phyloP scores from a whole-genome alignment of 148 eudicot genomes.

The Hydrangea macrophylla region DNA sequence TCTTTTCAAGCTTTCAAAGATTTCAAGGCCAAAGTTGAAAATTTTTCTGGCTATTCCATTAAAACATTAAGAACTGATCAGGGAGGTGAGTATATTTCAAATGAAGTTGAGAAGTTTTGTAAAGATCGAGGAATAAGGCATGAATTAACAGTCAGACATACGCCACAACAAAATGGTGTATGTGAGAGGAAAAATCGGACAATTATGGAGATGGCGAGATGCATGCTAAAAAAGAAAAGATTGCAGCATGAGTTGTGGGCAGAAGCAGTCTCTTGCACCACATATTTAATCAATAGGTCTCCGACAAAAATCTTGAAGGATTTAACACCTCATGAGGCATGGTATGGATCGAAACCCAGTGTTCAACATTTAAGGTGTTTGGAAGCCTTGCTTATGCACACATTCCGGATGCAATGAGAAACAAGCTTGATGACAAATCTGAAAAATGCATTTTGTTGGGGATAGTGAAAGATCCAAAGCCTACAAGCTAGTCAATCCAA shows the following conservation, averaged over 20 bases:
- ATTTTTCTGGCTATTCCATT: background rate
- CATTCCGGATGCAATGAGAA: conserved; percentile 2
- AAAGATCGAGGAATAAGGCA: background rate
- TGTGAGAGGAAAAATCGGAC: background rate
- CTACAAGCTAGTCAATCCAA: background rate
- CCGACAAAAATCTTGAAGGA: background rate
- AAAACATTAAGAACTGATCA: background rate
- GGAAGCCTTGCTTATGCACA: conserved; percentile 14
- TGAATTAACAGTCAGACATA: background rate
- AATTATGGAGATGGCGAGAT: no score
- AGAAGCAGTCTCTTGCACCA: background rate
- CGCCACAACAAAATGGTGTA: conserved; percentile 3
- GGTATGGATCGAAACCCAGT: background rate
- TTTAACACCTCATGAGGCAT: no score
- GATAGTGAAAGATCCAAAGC: background rate
- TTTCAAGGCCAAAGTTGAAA: conserved; percentile 3
- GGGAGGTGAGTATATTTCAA: conserved; percentile 7
- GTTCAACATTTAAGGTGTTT: background rate
- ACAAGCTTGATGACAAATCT: conserved; percentile 3
- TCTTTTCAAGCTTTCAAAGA: background rate
- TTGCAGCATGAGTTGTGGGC: background rate
- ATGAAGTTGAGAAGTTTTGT: background rate
- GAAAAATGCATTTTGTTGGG: conserved; percentile 4
- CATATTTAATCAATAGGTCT: background rate
- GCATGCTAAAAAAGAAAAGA: background rate